Base-by-base conservation (phyloP, 2,329 filamentous ascomycete genomes). In the Colletotrichum plurivorum region DNA sequence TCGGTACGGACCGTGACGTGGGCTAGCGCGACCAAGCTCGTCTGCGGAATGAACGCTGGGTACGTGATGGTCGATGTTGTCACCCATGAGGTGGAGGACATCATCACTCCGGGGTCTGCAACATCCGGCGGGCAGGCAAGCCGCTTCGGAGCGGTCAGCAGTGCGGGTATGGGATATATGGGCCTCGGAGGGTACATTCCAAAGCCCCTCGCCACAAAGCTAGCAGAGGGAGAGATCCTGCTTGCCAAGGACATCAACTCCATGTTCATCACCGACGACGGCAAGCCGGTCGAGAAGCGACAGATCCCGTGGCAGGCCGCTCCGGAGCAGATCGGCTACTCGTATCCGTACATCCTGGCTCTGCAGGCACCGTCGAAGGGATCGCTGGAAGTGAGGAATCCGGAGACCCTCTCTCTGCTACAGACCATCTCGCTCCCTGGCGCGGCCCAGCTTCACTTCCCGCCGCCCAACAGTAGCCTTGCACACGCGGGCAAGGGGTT, bases 241-340 rank as follows among this genome's bases (percentile, higher is more conserved):
- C 86, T 99, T n/a, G 94, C 95, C n/a, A 97, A 97, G 79, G 96
- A 99, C 74, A 94, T 98, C 75, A 97, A 98, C 78, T 97, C 95
- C 1, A 84, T 98, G 60, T 99, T 99, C 78, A 93, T 97, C 73
- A 92, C 96, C 67, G 89, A 92, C 12, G 87, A 94, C 36, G 96
- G 95, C 5, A 95, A 94, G 73, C 88, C 94, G 0, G 78, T 97
- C 41, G 92, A 95, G 52, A 94, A 93, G 79, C 87, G 92, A 63
- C 95, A 98, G 78, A 91, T 99, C n/a, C 94, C 94, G 1, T 99
- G 96, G 96, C 89, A 91, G 49, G 85, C 89, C 41, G 94, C 95
- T 1, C 97, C 96, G 1, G 95, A 98, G 75, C 92, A 92, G 64
- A 91, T 99, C 68, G 96, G 95, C 22, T 99, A 98, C 79, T 98